phyloP scores from a whole-genome alignment of 2,329 filamentous ascomycete species.

The Aspergillus amoenus region DNA sequence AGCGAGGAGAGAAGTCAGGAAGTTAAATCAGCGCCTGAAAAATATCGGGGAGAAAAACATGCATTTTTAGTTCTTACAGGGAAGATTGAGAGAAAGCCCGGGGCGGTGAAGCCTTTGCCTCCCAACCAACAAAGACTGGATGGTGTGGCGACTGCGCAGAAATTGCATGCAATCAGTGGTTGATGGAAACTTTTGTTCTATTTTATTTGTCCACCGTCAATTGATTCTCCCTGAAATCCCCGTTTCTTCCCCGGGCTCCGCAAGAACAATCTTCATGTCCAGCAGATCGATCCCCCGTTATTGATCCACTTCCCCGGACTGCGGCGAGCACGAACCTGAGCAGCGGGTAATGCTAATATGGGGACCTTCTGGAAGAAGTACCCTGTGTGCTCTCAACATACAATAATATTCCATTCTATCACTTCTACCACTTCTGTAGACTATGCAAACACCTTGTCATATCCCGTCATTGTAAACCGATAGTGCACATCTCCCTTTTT shows the following conservation, averaged over 20 bases:
- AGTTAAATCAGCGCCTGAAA: too few relatives aligned
- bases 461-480: slow-evolving; percentile 64
- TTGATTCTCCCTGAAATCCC: background rate
- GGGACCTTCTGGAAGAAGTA: background rate
- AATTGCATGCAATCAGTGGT: background rate
- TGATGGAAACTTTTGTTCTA: background rate
- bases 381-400: background rate
- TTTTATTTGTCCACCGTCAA: too few relatives aligned
- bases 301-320: slow-evolving; percentile 9
- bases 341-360: background rate
- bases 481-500: slow-evolving; percentile 71
- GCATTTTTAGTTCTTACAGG: background rate
- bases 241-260: too few relatives aligned
- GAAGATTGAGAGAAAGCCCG: background rate
- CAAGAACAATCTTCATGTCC: too few relatives aligned
- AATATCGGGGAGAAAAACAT: background rate
- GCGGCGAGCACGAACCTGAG: background rate
- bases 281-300: background rate
- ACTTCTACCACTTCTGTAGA: background rate
- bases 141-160: background rate
- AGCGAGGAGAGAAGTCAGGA: background rate
- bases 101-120: slow-evolving; percentile 4
- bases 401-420: background rate
- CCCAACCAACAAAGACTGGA: background rate
- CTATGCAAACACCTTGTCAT: slow-evolving; percentile 35